Evolutionary conservation across 495 filamentous ascomycete species (phyloP).

Genomic region (Xylaria telfairii): DNA sequence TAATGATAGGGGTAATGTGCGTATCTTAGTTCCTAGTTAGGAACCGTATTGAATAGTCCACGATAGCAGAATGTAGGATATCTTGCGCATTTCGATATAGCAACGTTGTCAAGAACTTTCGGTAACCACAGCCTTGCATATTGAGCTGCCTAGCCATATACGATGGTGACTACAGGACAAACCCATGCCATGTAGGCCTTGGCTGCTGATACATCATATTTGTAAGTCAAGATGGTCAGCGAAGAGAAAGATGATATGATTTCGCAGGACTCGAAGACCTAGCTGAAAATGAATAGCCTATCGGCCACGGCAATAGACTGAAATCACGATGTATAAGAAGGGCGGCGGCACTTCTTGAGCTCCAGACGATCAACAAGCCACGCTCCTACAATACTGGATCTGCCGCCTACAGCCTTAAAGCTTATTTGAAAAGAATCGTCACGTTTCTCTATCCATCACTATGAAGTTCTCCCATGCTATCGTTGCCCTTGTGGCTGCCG

Average conservation of each 20-base stretch:
- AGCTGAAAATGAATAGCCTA: background rate
- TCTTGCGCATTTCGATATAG: background rate
- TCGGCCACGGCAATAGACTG: background rate
- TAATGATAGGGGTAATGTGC: background rate
- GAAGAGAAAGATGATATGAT: background rate
- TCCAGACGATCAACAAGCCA: background rate
- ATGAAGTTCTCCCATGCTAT: background rate
- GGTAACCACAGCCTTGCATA: background rate
- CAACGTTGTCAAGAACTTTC: background rate
- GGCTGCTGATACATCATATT: background rate
- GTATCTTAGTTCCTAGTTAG: background rate
- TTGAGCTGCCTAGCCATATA: background rate
- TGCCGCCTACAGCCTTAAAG: background rate
- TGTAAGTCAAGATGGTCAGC: background rate
- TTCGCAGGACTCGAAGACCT: background rate
- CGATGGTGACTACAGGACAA: background rate
- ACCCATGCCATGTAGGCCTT: background rate
- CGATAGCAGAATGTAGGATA: background rate
- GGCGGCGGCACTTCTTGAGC: no score
- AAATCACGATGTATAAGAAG: background rate
- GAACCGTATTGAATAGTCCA: background rate
- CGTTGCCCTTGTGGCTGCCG: background rate
- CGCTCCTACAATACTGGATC: background rate
- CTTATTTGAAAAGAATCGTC: background rate
- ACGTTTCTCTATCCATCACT: background rate